Conservation (phyloP, 208 protist genomes). For the Trypanosoma avium region DNA sequence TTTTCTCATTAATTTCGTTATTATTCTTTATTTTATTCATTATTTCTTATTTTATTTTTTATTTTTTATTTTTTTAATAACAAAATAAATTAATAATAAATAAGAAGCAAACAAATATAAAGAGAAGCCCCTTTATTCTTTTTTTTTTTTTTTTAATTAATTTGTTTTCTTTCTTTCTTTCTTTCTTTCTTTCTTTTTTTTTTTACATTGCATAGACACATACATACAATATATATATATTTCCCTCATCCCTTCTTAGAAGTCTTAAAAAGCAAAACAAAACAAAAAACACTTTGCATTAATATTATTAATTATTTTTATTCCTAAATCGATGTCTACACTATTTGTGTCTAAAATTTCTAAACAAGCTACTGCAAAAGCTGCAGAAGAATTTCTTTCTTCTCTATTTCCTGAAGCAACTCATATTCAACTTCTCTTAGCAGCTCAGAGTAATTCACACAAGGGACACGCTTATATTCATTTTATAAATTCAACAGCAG, state of each 20-base stretch:
- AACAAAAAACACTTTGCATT: background rate
- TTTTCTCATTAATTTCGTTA: too few species aligned
- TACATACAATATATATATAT: too few species aligned
- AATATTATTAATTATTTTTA: slow-evolving; percentile 8
- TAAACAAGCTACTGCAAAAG: slow-evolving; percentile 16
- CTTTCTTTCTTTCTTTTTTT: slow-evolving; percentile 10
- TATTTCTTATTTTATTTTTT: background rate
- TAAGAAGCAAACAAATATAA: too few species aligned
- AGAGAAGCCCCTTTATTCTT: background rate
- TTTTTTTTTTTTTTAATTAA: slow-evolving; percentile 15
- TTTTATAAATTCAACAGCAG: slow-evolving; percentile 23
- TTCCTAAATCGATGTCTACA: slow-evolving; percentile 22
- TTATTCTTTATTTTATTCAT: background rate
- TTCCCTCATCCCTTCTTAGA: too few species aligned
- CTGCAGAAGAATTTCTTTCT: slow-evolving; percentile 30
- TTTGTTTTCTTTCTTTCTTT: slow-evolving; percentile 8
- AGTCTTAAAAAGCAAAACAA: too few species aligned
- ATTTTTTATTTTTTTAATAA: background rate
- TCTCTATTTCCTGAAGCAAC: slow-evolving; percentile 25
- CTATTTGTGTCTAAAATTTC: slow-evolving; percentile 55
- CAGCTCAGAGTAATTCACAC: slow-evolving; percentile 22
- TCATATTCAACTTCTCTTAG: slow-evolving; percentile 29
- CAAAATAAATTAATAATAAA: too few species aligned
- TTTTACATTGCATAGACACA: background rate
- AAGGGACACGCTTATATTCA: slow-evolving; percentile 55